phyloP scores from a whole-genome alignment of 2,329 filamentous ascomycete genomes.

The Aspergillus flavus region DNA sequence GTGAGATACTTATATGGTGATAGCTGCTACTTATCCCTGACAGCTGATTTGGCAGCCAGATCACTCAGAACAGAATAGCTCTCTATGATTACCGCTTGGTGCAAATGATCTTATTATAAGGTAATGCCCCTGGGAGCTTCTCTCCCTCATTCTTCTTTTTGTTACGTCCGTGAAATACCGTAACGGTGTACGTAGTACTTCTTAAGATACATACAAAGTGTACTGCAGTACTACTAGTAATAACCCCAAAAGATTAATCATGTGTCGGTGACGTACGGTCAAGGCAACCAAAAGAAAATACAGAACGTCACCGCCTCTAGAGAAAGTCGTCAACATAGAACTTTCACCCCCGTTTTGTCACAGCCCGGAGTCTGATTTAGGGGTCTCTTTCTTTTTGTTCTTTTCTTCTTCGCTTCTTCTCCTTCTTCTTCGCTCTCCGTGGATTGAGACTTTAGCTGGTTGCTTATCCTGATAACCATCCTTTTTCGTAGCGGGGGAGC shows the following conservation, averaged over 20 bases:
- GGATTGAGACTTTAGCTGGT: neutral
- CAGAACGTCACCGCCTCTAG: slow-evolving; percentile 2
- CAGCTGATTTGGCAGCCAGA: neutral
- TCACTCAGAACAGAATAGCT: neutral
- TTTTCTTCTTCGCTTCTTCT: neutral
- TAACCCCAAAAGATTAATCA: neutral
- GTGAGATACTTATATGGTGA: neutral
- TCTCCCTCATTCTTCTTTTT: neutral
- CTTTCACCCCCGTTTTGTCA: neutral
- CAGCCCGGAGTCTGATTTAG: neutral
- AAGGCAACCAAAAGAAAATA: neutral
- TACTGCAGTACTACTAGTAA: neutral
- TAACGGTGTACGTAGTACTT: neutral
- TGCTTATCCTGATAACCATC: neutral
- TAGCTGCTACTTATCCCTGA: neutral
- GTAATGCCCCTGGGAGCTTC: neutral
- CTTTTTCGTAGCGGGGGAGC: neutral
- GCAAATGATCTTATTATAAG: neutral
- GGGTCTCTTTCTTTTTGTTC: neutral
- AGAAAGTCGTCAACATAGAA: neutral
- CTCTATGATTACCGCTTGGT: neutral
- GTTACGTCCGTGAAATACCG: neutral
- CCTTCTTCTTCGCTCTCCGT: neutral
- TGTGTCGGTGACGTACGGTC: slow-evolving; percentile 1
- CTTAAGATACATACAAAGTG: no score